phyloP scores from a whole-genome alignment of 139 green algal species.

The Auxenochlorella pyrenoidosa region DNA sequence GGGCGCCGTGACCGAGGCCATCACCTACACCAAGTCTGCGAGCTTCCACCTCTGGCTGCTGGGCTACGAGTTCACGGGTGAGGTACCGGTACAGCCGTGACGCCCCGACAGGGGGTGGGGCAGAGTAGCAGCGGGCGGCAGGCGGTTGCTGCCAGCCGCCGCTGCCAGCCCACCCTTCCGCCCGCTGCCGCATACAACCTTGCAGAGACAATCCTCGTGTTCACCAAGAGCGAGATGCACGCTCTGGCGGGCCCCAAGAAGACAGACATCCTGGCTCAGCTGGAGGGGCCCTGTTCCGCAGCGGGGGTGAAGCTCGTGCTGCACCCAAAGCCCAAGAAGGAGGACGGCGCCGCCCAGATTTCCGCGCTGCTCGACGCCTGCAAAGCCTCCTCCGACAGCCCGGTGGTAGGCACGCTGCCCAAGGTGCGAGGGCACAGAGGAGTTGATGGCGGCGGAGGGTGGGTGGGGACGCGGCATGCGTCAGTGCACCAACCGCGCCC shows the following conservation, averaged over 20 bases:
- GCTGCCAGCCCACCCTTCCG: background rate
- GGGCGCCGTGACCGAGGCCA: conserved; percentile 63
- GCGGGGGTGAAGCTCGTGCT: conserved; percentile 68
- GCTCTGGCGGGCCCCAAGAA: conserved; percentile 93
- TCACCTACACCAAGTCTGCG: conserved; percentile 93
- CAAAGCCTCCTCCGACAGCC: conserved; percentile 34
- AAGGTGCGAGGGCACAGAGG: conserved; percentile 53
- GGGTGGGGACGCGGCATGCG: background rate
- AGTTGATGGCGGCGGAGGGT: background rate
- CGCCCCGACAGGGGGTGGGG: background rate
- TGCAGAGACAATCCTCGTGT: conserved; percentile 90
- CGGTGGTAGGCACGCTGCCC: conserved; percentile 67
- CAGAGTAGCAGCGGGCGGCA: background rate
- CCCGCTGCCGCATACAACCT: background rate
- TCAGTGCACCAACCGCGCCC: background rate
- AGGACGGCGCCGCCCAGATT: conserved; percentile 76
- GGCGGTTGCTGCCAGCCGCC: background rate
- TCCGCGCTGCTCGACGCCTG: conserved; percentile 63
- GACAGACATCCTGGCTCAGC: conserved; percentile 73
- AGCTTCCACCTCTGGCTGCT: conserved; percentile 95
- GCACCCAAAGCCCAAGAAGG: conserved; percentile 79
- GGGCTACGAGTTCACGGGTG: conserved; percentile 93
- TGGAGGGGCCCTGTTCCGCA: conserved; percentile 48
- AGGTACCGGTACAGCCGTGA: background rate
- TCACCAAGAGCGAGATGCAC: conserved; percentile 78